phyloP scores from a whole-genome alignment of 116 monocot genomes.

The Phalaenopsis hybrid region DNA sequence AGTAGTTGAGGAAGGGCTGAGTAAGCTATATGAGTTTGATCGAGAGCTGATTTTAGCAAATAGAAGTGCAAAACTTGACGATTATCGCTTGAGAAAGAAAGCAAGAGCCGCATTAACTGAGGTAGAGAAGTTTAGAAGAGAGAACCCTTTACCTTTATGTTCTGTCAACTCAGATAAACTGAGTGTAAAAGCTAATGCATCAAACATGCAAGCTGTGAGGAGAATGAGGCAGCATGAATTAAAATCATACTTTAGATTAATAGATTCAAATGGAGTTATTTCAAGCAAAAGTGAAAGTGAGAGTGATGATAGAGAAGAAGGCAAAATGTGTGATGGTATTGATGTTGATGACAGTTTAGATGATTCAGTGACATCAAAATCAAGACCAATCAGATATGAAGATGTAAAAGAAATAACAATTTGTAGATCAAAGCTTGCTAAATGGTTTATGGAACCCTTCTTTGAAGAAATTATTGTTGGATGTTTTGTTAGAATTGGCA shows the following conservation, averaged over 20 bases:
- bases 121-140: slow-evolving; percentile 30
- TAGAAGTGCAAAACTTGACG: slow-evolving; percentile 19
- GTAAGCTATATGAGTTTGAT: slow-evolving; percentile 26
- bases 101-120: slow-evolving; percentile 44
- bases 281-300: slow-evolving; percentile 45
- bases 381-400: slow-evolving; percentile 13
- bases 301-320: slow-evolving; percentile 16
- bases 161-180: slow-evolving; percentile 43
- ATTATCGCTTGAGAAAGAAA: slow-evolving; percentile 52
- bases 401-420: slow-evolving; percentile 69
- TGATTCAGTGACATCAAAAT: slow-evolving; percentile 36
- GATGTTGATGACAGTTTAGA: slow-evolving; percentile 30
- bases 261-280: slow-evolving; percentile 15
- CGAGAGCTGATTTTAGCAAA: not conserved
- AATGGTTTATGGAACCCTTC: slow-evolving; percentile 90
- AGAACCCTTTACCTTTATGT: slow-evolving; percentile 33
- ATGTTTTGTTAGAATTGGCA: slow-evolving; percentile 72
- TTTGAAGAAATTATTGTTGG: slow-evolving; percentile 69
- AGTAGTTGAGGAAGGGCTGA: slow-evolving; percentile 31
- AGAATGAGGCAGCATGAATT: slow-evolving; percentile 68
- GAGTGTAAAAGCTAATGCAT: slow-evolving; percentile 47
- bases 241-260: slow-evolving; percentile 42
- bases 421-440: slow-evolving; percentile 63
- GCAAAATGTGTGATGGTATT: slow-evolving; percentile 13
- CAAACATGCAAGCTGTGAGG: slow-evolving; percentile 65